Evolutionary conservation across 176 grass and related monocot genomes (phyloP), one percentile per base, ranked within the genome.

Genomic region (Avena sativa): DNA sequence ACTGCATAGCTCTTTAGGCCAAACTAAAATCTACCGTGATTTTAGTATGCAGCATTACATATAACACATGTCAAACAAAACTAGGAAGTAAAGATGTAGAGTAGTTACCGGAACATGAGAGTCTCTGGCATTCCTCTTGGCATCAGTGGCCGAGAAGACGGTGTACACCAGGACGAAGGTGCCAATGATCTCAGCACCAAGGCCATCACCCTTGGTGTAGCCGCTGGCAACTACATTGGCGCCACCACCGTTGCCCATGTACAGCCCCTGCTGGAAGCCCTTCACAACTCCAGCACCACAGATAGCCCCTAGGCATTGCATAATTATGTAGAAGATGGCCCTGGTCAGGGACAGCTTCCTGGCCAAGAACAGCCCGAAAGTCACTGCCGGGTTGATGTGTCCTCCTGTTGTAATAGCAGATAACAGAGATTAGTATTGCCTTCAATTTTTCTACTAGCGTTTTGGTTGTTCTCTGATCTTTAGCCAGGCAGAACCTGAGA

Each of bases 91-190:
- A 74, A 90, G 23, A 25, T 63, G 10, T 17, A 74, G 28, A 72
- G 16, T 87, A 90, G 86, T 90, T 87, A 98, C 95, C 69, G 95
- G 95, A 48, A 98, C 95, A 89, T 98, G 93, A 25, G 95, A 98
- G 78, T 98, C 95, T 61, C 95, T 93, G 15, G 95, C 95, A 52
- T 89, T 98, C 67, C 95, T 90, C 93, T 98, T 98, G 81, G 95
- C 93, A 63, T 98, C 95, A 17, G 93, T 98, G 5, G 95, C 95
- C 0, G 95, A 98, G 87, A 98, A 98, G 56, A 98, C 95, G 28
- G 95, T 98, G 93, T 98, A 98, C 25, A 98, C 95, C 21, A 98
- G 81, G 84, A 98, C 40, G 46, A 98, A 98, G 86, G 95, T 95
- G 71, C 95, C 95, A 13, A 98, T 51, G 3, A 98, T 98, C 89